A percentile compares a stretch with the other conserved stretches of the same genome.
Conservation (phyloP, 2,329 filamentous ascomycete species). For the Aspergillus tanneri region DNA sequence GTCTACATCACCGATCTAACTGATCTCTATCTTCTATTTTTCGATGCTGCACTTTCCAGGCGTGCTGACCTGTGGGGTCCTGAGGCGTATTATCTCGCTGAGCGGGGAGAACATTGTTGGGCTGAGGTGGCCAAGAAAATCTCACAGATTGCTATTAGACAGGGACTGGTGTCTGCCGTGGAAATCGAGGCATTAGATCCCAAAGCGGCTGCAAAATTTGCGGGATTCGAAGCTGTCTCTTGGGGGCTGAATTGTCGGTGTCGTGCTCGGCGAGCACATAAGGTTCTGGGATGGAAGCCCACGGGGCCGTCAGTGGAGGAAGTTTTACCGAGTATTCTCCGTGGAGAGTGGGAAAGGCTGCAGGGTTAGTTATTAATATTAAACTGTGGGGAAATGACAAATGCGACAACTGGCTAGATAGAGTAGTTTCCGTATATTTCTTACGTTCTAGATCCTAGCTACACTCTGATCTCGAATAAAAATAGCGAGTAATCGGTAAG, state of each 20-base stretch:
- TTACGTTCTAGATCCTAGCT: too few species aligned
- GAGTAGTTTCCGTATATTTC: too few species aligned
- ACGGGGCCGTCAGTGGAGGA: background rate
- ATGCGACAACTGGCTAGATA: too few species aligned
- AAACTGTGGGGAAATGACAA: too few species aligned
- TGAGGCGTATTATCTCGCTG: constrained; percentile 10
- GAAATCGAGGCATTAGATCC: constrained; percentile 1
- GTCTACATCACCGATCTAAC: constrained; percentile 14
- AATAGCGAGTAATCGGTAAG: too few species aligned
- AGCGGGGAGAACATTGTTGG: constrained; percentile 12
- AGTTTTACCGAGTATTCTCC: constrained; percentile 8
- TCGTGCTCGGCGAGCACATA: constrained; percentile 3
- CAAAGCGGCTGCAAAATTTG: constrained; percentile 1
- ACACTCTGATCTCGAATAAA: too few species aligned
- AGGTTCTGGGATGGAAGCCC: constrained; percentile 6
- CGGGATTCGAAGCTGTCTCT: constrained; percentile 13
- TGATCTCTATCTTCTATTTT: constrained; percentile 3
- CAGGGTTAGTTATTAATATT: background rate
- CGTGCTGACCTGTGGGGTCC: constrained; percentile 6
- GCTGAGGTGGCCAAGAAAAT: constrained; percentile 6
- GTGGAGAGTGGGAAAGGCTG: constrained; percentile 6
- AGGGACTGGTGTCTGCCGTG: background rate
- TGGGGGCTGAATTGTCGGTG: constrained; percentile 17
- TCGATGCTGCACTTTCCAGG: constrained; percentile 2
- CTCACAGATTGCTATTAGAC: background rate